These are phyloP conservation scores for Aquilaria yunnanensis DNA, from an alignment of 345 rosid genomes.

Conservation along the genomic window DNA sequence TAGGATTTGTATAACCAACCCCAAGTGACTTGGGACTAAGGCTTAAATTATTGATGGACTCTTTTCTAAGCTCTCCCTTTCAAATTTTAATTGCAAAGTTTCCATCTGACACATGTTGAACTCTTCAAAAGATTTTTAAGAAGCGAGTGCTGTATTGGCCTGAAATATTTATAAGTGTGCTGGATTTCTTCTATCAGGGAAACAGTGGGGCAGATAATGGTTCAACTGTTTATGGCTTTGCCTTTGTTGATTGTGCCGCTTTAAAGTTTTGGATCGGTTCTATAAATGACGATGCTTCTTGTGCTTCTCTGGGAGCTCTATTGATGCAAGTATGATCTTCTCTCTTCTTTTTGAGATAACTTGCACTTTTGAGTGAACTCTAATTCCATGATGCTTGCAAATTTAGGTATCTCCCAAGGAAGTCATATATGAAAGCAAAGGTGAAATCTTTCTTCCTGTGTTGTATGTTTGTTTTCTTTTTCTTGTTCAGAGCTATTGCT, in stretches of 20 bases:
- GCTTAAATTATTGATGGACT: no score
- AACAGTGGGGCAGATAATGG: conserved; percentile 36
- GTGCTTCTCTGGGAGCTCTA: conserved; percentile 79
- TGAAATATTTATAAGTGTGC: conserved; percentile 11
- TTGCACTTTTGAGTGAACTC: conserved; percentile 1
- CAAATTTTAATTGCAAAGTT: not conserved
- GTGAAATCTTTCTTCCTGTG: conserved; percentile 29
- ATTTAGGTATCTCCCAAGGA: conserved; percentile 88
- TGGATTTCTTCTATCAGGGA: conserved; percentile 30
- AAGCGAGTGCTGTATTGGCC: conserved; percentile 6
- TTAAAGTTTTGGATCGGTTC: conserved; percentile 87
- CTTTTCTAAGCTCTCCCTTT: not conserved
- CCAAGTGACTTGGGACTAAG: no score
- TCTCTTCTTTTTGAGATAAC: conserved; percentile 3
- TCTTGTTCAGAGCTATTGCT: conserved; percentile 1
- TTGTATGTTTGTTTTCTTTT: conserved; percentile 8
- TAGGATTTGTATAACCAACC: no score
- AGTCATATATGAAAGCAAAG: conserved; percentile 73
- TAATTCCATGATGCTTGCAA: conserved; percentile 2
- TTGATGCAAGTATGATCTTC: conserved; percentile 75
- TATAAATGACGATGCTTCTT: conserved; percentile 68
- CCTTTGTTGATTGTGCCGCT: conserved; percentile 96
- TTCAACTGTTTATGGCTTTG: conserved; percentile 71
- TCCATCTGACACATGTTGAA: not conserved
- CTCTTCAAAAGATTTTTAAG: no score